Conservation (phyloP, 768 basidiomycete species). For the Boletus rubescentipes region DNA sequence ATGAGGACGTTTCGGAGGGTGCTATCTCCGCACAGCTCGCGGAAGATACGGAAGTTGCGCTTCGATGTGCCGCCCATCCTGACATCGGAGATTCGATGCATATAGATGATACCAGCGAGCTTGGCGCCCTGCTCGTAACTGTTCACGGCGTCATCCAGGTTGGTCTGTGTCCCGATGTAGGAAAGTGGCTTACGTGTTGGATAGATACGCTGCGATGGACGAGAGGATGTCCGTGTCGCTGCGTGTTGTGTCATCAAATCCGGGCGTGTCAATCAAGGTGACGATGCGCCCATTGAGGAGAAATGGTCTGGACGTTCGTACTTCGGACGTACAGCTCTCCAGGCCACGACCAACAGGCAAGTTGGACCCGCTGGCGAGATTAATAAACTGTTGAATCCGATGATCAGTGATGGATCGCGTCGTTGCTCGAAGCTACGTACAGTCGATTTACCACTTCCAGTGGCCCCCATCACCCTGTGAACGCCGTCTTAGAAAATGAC, state of each 20-base stretch:
- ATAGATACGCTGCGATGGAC: slow-evolving; percentile 45
- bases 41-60: slow-evolving; percentile 52
- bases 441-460: slow-evolving; percentile 39
- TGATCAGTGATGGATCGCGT: background rate
- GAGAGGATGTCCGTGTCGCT: slow-evolving; percentile 51
- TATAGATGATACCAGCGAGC: slow-evolving; percentile 53
- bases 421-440: slow-evolving; percentile 13
- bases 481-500: slow-evolving; percentile 1
- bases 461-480: slow-evolving; percentile 35
- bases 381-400: slow-evolving; percentile 46
- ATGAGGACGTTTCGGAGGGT: slow-evolving; percentile 51
- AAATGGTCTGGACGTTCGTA: slow-evolving; percentile 46
- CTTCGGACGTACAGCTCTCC: slow-evolving; percentile 50
- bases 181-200: slow-evolving; percentile 27
- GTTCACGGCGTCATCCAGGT: background rate
- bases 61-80: slow-evolving; percentile 51
- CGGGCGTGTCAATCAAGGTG: slow-evolving; percentile 59
- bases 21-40: slow-evolving; percentile 50
- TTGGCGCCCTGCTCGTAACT: slow-evolving; percentile 38
- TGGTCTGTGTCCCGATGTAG: background rate
- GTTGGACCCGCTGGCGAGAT: slow-evolving; percentile 48
- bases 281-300: slow-evolving; percentile 43
- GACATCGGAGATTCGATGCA: slow-evolving; percentile 54
- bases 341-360: slow-evolving; percentile 46
- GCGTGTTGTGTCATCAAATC: slow-evolving; percentile 54